Evolutionary conservation across 2,329 filamentous ascomycete genomes (phyloP).

Genomic region (Magnaporthales sp.): DNA sequence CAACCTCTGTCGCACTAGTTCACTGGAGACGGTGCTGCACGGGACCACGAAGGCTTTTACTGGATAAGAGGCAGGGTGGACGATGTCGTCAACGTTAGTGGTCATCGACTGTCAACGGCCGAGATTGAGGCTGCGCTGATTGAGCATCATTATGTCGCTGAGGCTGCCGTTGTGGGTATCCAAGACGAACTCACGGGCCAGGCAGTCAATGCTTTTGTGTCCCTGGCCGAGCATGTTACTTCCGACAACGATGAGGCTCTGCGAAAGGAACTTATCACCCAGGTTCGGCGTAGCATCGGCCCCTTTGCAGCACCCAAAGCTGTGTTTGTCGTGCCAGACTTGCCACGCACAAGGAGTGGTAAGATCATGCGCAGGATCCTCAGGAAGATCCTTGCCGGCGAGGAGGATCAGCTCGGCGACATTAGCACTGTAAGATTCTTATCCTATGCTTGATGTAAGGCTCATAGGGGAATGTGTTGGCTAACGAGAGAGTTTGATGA

Average conservation of each 20-base stretch:
- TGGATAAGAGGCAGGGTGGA: conserved; percentile 99
- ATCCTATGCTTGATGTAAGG: neutral
- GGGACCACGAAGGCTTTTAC: conserved; percentile 98
- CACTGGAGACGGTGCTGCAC: conserved; percentile 87
- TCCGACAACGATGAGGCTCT: conserved; percentile 64
- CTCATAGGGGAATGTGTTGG: conserved; percentile 3
- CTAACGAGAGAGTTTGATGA: conserved; percentile 10
- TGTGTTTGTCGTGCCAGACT: conserved; percentile 81
- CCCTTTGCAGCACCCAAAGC: conserved; percentile 95
- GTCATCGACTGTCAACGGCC: conserved; percentile 90
- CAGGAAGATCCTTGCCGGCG: conserved; percentile 92
- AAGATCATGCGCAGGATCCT: conserved; percentile 99
- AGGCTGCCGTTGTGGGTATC: conserved; percentile 92
- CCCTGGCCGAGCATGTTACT: conserved; percentile 61
- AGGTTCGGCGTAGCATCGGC: conserved; percentile 95
- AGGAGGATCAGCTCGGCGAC: conserved; percentile 95
- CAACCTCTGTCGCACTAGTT: conserved; percentile 43
- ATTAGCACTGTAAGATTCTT: conserved; percentile 67
- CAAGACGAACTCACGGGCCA: conserved; percentile 91
- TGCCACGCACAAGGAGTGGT: conserved; percentile 93
- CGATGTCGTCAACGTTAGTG: conserved; percentile 96
- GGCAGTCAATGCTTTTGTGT: conserved; percentile 93
- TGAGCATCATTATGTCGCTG: conserved; percentile 81
- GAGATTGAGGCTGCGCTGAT: conserved; percentile 97
- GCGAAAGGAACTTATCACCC: conserved; percentile 86